phyloP scores from a whole-genome alignment of 306 rosid genomes.

The Begonia loranthoides region DNA sequence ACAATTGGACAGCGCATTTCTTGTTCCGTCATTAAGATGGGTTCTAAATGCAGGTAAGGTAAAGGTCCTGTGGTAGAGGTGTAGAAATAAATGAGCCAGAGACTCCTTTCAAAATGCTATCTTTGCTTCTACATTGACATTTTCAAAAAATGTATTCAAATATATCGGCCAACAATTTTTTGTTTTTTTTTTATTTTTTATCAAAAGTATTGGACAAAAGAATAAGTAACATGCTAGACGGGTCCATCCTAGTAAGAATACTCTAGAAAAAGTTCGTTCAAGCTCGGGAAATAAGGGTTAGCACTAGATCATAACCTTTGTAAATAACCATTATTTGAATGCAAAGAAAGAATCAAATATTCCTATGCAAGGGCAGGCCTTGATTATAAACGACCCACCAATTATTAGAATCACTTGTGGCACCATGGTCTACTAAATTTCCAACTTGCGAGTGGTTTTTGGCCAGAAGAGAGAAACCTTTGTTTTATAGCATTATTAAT shows the following conservation, averaged over 20 bases:
- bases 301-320: too few species aligned
- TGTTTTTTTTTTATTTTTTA: too few species aligned
- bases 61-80: not conserved
- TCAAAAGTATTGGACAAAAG: not conserved
- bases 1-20: too few species aligned
- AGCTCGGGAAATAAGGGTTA: not conserved
- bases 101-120: not conserved
- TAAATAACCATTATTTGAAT: too few species aligned
- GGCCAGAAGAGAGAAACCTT: slow-evolving; percentile 3
- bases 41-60: not conserved
- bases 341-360: not conserved
- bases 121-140: not conserved
- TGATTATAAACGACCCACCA: not conserved
- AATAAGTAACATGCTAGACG: not conserved
- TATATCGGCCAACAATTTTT: not conserved
- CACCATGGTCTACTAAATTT: not conserved
- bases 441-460: not conserved
- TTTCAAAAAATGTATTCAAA: not conserved
- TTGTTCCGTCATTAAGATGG: not conserved
- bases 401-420: not conserved
- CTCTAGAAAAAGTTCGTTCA: not conserved
- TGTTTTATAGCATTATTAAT: slow-evolving; percentile 4
- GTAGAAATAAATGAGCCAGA: not conserved
- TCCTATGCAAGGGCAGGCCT: not conserved
- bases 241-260: not conserved